Base-by-base conservation (phyloP, 1,139 yeast species). In the Sugiyamaella paludigena region DNA sequence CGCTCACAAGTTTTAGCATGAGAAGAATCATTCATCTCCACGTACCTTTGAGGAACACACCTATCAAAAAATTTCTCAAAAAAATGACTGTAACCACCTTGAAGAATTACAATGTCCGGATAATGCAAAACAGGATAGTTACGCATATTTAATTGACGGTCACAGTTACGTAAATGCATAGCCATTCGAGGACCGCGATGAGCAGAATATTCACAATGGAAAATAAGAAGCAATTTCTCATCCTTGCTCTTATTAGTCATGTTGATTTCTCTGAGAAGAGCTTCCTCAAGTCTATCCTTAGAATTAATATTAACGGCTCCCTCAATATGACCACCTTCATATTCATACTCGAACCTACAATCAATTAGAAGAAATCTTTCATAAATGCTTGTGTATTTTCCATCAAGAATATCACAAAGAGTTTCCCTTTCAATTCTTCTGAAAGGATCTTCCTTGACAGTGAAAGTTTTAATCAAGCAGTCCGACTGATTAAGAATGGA, bases 121-220 rank as follows among this genome's bases (percentile, higher is more conserved):
- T 83, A 92, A 55, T 79, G 79, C 51, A 92, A 73, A 54, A 76
- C 72, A 1, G 98, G 98, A 67, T 92, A 94, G 55, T 78, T 73
- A 49, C 83, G 81, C 55, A 81, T 77, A 65, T 91, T 89, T 45
- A 80, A 60, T 42, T 77, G 78, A 52, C 98, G 78, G 69, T 92
- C 98, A 58, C 87, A 78, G 56, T 84, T 84, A 56, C 98, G 75
- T 51, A 92, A 75, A 65, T 88, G 91, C 50, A 83, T 75, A 0
- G 98, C 98, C 85, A 92, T 81, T 44, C 86, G 74, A 2, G 98
- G 98, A 9, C 98, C 96, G 52, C 98, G 77, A 65, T 85, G 88
- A 1, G 95, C 81, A 44, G 95, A 84, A 65, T 88, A 91, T 67
- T 92, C 98, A 69, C 98, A 92, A 68, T 92, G 98, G 71, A 92